A percentile compares a stretch with the other conserved stretches of the same genome.
phyloP scores from a whole-genome alignment of 78 protist species.

The Polysphondylium violaceum region DNA sequence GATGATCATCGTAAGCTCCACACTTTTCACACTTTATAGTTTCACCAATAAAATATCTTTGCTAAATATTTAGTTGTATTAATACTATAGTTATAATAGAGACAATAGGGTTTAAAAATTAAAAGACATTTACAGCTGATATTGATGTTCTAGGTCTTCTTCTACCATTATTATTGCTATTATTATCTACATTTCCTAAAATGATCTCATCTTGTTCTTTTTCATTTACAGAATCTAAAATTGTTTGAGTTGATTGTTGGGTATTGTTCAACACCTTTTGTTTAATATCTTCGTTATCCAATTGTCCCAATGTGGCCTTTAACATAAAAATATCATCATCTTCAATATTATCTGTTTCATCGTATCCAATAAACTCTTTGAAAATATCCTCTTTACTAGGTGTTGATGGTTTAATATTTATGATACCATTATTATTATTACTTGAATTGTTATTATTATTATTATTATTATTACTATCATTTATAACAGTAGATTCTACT shows the following conservation, averaged over 20 bases:
- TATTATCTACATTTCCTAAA: not conserved
- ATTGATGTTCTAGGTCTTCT: not conserved
- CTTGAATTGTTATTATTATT: too few species aligned
- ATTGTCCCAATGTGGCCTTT: constrained; percentile 56
- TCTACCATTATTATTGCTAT: not conserved
- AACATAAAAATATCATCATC: constrained; percentile 53
- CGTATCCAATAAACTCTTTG: constrained; percentile 36
- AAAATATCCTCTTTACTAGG: constrained; percentile 13
- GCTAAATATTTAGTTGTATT: not conserved
- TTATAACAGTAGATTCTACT: too few species aligned
- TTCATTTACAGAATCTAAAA: not conserved
- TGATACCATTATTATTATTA: too few species aligned
- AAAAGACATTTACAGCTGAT: not conserved
- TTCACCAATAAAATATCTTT: constrained; percentile 55
- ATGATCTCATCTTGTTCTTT: not conserved
- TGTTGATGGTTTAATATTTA: not conserved
- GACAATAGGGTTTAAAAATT: not conserved
- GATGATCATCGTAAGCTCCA: constrained; percentile 44
- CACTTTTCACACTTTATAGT: constrained; percentile 50
- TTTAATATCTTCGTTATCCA: constrained; percentile 28
- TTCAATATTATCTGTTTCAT: constrained; percentile 11
- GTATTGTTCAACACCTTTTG: constrained; percentile 4
- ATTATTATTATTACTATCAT: too few species aligned
- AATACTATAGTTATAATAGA: not conserved
- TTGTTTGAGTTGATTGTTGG: not conserved